These are phyloP conservation scores for Mallotus japonicus DNA, from an alignment of 441 rosid genomes.

Conservation along the genomic window DNA sequence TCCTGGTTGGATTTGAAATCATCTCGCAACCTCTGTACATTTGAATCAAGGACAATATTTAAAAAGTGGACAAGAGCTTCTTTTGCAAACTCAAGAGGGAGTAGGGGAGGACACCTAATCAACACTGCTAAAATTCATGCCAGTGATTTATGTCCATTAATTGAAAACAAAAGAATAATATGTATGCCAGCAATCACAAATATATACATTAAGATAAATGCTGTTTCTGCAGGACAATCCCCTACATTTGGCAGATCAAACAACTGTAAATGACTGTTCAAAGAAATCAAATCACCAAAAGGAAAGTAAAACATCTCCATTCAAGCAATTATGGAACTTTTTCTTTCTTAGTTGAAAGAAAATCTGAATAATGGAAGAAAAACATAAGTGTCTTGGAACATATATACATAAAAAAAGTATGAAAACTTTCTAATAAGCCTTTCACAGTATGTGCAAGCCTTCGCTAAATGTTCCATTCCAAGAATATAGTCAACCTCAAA, in stretches of 20 bases:
- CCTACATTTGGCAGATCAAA: not conserved
- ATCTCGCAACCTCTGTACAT: constrained; percentile 73
- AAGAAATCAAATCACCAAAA: not conserved
- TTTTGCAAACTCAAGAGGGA: not conserved
- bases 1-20: constrained; percentile 98
- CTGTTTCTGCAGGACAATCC: not conserved
- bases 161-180: not conserved
- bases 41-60: constrained; percentile 14
- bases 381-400: not conserved
- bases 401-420: not conserved
- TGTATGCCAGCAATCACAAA: not conserved
- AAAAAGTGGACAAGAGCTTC: not conserved
- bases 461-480: not conserved
- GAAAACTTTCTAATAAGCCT: not conserved
- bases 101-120: not conserved
- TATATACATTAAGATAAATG: not conserved
- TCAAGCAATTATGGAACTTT: not conserved
- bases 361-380: not conserved
- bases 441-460: not conserved
- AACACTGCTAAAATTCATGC: not conserved
- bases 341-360: not conserved
- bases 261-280: not conserved
- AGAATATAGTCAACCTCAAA: not conserved
- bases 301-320: not conserved
- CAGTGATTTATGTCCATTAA: constrained; percentile 1